phyloP scores from a whole-genome alignment of 1,284 basidiomycete species.

The Rhodotorula sp. region DNA sequence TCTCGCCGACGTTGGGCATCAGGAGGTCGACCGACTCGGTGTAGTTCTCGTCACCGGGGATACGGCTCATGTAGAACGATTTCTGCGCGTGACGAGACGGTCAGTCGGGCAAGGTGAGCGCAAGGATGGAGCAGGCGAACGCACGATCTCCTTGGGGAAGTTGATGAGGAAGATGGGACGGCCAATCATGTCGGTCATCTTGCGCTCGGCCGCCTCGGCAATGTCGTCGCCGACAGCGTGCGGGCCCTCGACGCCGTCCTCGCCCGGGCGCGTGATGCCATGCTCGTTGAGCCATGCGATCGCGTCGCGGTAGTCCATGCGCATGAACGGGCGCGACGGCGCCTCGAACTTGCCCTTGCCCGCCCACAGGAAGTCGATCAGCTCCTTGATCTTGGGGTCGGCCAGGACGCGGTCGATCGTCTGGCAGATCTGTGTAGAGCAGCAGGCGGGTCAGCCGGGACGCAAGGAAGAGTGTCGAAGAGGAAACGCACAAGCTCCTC shows the following conservation, averaged over 20 bases:
- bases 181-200: constrained; percentile 98
- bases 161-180: constrained; percentile 89
- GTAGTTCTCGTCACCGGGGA: constrained; percentile 64
- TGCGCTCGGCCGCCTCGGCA: constrained; percentile 94
- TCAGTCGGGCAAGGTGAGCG: neutral
- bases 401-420: constrained; percentile 68
- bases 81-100: constrained; percentile 25
- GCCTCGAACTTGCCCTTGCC: constrained; percentile 62
- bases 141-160: constrained; percentile 92
- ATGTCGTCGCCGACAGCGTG: constrained; percentile 96
- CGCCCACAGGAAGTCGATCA: constrained; percentile 84
- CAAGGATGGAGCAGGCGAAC: neutral
- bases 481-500: constrained; percentile 74
- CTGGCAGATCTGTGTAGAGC: constrained; percentile 70
- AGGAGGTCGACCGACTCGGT: constrained; percentile 97
- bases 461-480: too few species aligned
- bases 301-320: constrained; percentile 89
- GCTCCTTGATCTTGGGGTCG: constrained; percentile 69
- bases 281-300: constrained; percentile 96
- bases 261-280: constrained; percentile 76
- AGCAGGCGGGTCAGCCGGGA: neutral
- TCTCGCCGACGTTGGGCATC: constrained; percentile 98
- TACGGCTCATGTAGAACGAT: constrained; percentile 96
- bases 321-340: constrained; percentile 86
- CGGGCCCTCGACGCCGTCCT: constrained; percentile 69